Conservation (phyloP, 1,139 yeast species). For the Wickerhamiella pararugosa region DNA sequence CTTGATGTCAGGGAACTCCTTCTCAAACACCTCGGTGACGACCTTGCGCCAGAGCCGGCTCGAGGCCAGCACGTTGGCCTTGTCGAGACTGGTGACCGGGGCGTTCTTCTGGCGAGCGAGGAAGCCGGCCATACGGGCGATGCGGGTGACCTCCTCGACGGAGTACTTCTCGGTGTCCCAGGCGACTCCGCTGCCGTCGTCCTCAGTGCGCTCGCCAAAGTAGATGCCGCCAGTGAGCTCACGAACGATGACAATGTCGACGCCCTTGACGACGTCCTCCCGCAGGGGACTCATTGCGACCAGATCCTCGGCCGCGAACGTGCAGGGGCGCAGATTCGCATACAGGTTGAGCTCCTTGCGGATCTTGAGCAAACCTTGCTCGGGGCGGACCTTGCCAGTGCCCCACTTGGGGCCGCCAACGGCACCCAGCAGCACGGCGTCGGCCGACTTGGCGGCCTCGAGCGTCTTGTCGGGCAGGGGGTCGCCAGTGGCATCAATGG, state of each 20-base stretch:
- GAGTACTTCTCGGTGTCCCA: slow-evolving; percentile 89
- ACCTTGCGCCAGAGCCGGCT: slow-evolving; percentile 93
- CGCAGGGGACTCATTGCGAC: slow-evolving; percentile 79
- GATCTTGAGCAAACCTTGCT: slow-evolving; percentile 85
- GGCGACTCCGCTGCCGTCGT: slow-evolving; percentile 70
- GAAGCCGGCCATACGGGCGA: slow-evolving; percentile 96
- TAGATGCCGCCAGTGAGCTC: slow-evolving; percentile 97
- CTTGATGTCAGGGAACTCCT: slow-evolving; percentile 77
- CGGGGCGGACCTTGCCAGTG: slow-evolving; percentile 83
- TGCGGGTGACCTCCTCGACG: slow-evolving; percentile 81
- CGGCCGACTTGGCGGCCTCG: slow-evolving; percentile 72
- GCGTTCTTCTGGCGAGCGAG: slow-evolving; percentile 87
- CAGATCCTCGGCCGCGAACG: slow-evolving; percentile 75
- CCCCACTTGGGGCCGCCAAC: slow-evolving; percentile 99
- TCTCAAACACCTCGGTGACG: slow-evolving; percentile 65
- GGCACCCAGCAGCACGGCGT: slow-evolving; percentile 91
- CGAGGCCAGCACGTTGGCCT: slow-evolving; percentile 93
- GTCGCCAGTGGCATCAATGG: slow-evolving; percentile 88
- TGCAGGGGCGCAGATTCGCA: slow-evolving; percentile 94
- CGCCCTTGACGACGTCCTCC: slow-evolving; percentile 71
- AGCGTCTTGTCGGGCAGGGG: slow-evolving; percentile 85
- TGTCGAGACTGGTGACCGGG: slow-evolving; percentile 90
- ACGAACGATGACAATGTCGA: slow-evolving; percentile 83
- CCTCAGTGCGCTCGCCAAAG: slow-evolving; percentile 91
- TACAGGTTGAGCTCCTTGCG: slow-evolving; percentile 87